A percentile compares a stretch with the other conserved stretches of the same genome.
Evolutionary conservation across 2,329 filamentous ascomycete species (phyloP).

Genomic region (Ascocoryne sarcoides): DNA sequence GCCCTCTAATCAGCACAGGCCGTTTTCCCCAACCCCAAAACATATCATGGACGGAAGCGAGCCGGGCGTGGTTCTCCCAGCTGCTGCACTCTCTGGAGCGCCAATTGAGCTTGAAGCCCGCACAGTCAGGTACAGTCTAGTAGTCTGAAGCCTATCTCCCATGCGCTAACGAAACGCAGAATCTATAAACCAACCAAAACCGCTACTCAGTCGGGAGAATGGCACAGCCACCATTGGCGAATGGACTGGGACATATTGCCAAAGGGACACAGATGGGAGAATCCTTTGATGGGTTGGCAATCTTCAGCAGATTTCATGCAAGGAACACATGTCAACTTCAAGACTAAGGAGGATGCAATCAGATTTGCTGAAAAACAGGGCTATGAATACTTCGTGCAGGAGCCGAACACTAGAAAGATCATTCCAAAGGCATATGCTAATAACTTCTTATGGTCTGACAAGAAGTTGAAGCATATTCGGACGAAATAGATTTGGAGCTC

Average conservation of each 20-base stretch:
- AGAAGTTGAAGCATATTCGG: slow-evolving; percentile 79
- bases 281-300: slow-evolving; percentile 97
- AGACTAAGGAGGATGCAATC: slow-evolving; percentile 88
- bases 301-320: slow-evolving; percentile 94
- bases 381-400: slow-evolving; percentile 98
- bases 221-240: slow-evolving; percentile 78
- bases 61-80: slow-evolving; percentile 62
- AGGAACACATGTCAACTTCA: slow-evolving; percentile 84
- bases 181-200: slow-evolving; percentile 89
- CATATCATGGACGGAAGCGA: slow-evolving; percentile 87
- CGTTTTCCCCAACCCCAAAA: slow-evolving; percentile 85
- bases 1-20: slow-evolving; percentile 43
- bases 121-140: slow-evolving; percentile 67
- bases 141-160: background rate
- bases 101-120: slow-evolving; percentile 89
- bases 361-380: slow-evolving; percentile 96
- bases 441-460: slow-evolving; percentile 81
- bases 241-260: slow-evolving; percentile 96
- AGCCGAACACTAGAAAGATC: slow-evolving; percentile 82
- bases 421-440: slow-evolving; percentile 92
- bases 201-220: slow-evolving; percentile 91
- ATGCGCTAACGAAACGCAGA: slow-evolving; percentile 38
- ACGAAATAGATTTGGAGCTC: slow-evolving; percentile 52
- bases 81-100: slow-evolving; percentile 82
- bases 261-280: slow-evolving; percentile 97